Percentiles rank a stretch among this genome's conserved stretches.
Conservation (phyloP, 257 asterid genomes). For the Buddleja alternifolia region DNA sequence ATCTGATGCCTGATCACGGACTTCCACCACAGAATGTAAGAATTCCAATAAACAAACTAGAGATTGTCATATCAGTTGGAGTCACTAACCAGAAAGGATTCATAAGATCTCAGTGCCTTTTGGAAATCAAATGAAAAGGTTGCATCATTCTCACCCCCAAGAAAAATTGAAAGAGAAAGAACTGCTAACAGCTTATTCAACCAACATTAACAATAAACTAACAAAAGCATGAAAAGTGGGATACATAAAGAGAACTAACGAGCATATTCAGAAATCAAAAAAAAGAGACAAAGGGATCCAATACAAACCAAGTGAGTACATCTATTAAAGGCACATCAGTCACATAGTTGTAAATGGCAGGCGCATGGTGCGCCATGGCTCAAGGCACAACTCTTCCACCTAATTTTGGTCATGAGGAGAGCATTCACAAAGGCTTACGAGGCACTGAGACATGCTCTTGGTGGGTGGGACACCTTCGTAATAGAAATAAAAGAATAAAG, state of each 20-base stretch:
- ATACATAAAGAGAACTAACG: background rate
- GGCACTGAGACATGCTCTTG: too few species aligned
- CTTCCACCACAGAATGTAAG: background rate
- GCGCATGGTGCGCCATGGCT: too few species aligned
- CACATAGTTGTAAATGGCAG: too few species aligned
- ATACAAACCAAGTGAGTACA: background rate
- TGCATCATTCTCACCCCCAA: background rate
- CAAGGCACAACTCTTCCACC: too few species aligned
- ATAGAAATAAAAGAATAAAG: too few species aligned
- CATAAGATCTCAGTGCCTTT: background rate
- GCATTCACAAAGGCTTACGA: too few species aligned
- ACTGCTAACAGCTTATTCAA: constrained; percentile 2
- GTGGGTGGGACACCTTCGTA: too few species aligned
- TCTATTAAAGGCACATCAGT: too few species aligned
- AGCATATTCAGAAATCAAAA: background rate
- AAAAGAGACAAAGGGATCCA: background rate
- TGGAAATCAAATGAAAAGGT: constrained; percentile 7
- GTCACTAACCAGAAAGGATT: background rate
- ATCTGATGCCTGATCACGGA: constrained; percentile 3
- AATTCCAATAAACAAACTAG: background rate
- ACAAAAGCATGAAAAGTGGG: background rate
- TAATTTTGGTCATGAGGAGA: too few species aligned
- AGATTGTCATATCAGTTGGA: background rate
- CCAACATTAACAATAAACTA: constrained; percentile 9
- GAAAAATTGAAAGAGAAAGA: background rate